A percentile compares a stretch with the other conserved stretches of the same genome.
phyloP scores from a whole-genome alignment of 1,284 basidiomycete species.

The Mycena sp. region DNA sequence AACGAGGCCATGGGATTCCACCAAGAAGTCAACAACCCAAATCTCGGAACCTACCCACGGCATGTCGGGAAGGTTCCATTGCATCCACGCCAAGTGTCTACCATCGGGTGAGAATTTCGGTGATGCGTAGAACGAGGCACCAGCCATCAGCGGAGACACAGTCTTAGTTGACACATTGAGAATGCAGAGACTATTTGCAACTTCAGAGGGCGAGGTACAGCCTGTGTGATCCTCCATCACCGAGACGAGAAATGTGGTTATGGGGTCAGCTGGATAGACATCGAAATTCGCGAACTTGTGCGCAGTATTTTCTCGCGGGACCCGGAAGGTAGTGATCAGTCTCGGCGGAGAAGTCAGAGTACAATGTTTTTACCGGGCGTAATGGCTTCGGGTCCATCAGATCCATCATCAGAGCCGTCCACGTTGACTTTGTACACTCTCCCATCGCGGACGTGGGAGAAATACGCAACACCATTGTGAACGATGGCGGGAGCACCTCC shows the following conservation, averaged over 20 bases:
- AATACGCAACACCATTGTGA: slow-evolving; percentile 58
- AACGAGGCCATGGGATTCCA: slow-evolving; percentile 40
- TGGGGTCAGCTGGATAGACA: slow-evolving; percentile 55
- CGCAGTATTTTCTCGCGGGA: slow-evolving; percentile 51
- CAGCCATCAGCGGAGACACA: slow-evolving; percentile 55
- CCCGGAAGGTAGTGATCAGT: neutral
- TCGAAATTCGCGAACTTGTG: slow-evolving; percentile 68
- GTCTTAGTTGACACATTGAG: slow-evolving; percentile 58
- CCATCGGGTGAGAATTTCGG: slow-evolving; percentile 78
- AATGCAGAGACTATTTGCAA: slow-evolving; percentile 66
- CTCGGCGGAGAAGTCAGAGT: neutral
- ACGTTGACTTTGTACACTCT: slow-evolving; percentile 56
- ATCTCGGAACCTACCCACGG: slow-evolving; percentile 82
- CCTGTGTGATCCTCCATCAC: slow-evolving; percentile 78
- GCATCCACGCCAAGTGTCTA: slow-evolving; percentile 69
- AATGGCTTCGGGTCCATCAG: slow-evolving; percentile 45
- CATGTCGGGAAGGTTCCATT: slow-evolving; percentile 86
- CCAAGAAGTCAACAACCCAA: slow-evolving; percentile 55
- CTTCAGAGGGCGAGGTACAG: slow-evolving; percentile 56
- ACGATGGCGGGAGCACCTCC: slow-evolving; percentile 63
- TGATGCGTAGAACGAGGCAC: slow-evolving; percentile 73
- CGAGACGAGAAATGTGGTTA: slow-evolving; percentile 61
- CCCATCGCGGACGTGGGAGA: slow-evolving; percentile 62
- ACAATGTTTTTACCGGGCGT: slow-evolving; percentile 61
- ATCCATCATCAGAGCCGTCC: slow-evolving; percentile 47